Percentiles rank a stretch among this genome's conserved stretches.
These are phyloP conservation scores for Obba rivulosa DNA, from an alignment of 768 basidiomycete genomes.

Conservation along the genomic window DNA sequence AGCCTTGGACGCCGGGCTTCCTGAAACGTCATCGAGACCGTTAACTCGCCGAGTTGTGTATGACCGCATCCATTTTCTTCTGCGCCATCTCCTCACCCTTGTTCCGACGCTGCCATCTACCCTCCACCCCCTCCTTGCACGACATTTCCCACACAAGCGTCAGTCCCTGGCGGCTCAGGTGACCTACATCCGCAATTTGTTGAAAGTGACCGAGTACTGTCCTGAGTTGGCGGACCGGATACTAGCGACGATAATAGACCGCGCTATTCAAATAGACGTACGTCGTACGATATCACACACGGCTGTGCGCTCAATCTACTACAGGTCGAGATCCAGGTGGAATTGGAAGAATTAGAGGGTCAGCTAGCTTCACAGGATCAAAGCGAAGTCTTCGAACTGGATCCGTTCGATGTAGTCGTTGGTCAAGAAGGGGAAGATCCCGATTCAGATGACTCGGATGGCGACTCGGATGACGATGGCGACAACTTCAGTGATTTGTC, in stretches of 20 bases:
- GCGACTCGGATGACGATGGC: slow-evolving; percentile 41
- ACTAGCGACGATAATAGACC: slow-evolving; percentile 81
- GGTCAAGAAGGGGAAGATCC: slow-evolving; percentile 68
- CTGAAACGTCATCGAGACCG: slow-evolving; percentile 62
- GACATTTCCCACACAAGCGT: slow-evolving; percentile 90
- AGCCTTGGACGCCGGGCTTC: slow-evolving; percentile 48
- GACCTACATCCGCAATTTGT: slow-evolving; percentile 87
- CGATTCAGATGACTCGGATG: slow-evolving; percentile 45
- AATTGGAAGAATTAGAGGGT: slow-evolving; percentile 86
- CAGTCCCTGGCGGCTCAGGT: slow-evolving; percentile 74
- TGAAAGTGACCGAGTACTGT: slow-evolving; percentile 81
- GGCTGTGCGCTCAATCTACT: too few relatives aligned
- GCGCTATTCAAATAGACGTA: slow-evolving; percentile 95
- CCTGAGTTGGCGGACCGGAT: slow-evolving; percentile 82
- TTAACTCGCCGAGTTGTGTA: slow-evolving; percentile 82
- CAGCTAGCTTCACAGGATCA: slow-evolving; percentile 42
- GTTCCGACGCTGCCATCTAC: slow-evolving; percentile 90
- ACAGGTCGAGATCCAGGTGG: slow-evolving; percentile 96
- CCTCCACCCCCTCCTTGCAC: slow-evolving; percentile 77
- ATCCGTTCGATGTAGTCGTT: slow-evolving; percentile 80
- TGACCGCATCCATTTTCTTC: slow-evolving; percentile 78
- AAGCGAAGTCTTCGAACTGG: slow-evolving; percentile 64
- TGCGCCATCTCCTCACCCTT: slow-evolving; percentile 82
- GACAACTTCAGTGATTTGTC: slow-evolving; percentile 70
- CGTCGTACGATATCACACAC: too few relatives aligned